phyloP scores from a whole-genome alignment of 108 stramenopile species.

The Mediolabrus comicus region DNA sequence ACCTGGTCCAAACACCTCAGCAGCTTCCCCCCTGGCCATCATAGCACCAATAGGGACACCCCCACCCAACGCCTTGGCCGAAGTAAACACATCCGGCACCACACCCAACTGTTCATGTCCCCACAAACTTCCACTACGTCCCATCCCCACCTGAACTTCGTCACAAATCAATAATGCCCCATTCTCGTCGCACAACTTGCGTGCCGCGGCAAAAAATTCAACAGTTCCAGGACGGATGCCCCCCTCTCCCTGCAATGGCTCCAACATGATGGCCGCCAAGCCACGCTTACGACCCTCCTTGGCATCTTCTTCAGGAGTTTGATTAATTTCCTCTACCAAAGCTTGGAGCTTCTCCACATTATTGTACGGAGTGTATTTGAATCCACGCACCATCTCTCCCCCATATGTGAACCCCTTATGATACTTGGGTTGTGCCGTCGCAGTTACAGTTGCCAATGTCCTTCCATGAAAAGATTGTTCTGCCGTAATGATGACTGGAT shows the following conservation, averaged over 20 bases:
- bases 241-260: constrained; percentile 96
- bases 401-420: constrained; percentile 89
- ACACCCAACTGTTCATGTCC: constrained; percentile 89
- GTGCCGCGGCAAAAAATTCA: constrained; percentile 78
- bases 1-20: constrained; percentile 93
- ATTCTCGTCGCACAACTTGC: constrained; percentile 82
- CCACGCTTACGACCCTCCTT: constrained; percentile 63
- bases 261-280: constrained; percentile 94
- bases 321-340: constrained; percentile 67
- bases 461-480: constrained; percentile 94
- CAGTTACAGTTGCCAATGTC: constrained; percentile 91
- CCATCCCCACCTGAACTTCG: constrained; percentile 98
- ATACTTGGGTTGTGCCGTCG: constrained; percentile 97
- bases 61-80: constrained; percentile 96
- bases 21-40: constrained; percentile 86
- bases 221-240: constrained; percentile 88
- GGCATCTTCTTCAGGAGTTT: constrained; percentile 62
- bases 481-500: constrained; percentile 94
- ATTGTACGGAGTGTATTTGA: constrained; percentile 91
- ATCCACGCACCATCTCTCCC: constrained; percentile 88
- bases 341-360: constrained; percentile 74
- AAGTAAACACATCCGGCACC: constrained; percentile 94
- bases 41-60: constrained; percentile 99
- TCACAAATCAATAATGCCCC: constrained; percentile 93
- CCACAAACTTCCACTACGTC: constrained; percentile 95